Conservation (phyloP, 1,284 basidiomycete genomes). For the Malassezia japonica region DNA sequence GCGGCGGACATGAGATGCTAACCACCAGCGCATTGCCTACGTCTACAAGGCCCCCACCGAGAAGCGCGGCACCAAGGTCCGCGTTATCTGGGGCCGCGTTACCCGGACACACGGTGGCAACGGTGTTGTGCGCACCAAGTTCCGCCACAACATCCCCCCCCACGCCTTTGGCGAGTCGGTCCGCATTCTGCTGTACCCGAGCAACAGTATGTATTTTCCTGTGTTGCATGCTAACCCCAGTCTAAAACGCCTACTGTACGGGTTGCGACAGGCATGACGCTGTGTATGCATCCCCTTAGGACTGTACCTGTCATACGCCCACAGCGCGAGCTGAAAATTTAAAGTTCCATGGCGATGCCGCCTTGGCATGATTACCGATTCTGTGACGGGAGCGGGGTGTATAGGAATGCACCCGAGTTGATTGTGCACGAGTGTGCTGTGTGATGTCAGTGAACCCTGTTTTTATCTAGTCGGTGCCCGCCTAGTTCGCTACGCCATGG, state of each 20-base stretch:
- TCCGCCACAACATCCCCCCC: conserved; percentile 89
- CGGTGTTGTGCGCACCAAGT: conserved; percentile 96
- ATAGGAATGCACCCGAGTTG: too few relatives aligned
- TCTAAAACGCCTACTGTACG: conserved; percentile 7
- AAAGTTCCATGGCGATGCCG: not conserved
- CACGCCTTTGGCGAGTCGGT: conserved; percentile 88
- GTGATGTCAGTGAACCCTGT: conserved; percentile 6
- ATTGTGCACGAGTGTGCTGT: too few relatives aligned
- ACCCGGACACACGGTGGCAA: conserved; percentile 58
- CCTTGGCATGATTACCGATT: not conserved
- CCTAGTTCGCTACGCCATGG: conserved; percentile 1
- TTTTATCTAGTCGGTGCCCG: conserved; percentile 15
- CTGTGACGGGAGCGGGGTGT: too few relatives aligned
- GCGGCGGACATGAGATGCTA: not conserved
- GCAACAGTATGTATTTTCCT: conserved; percentile 22
- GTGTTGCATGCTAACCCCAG: not conserved
- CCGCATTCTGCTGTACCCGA: conserved; percentile 65
- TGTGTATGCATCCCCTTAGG: conserved; percentile 11
- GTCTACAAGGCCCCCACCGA: conserved; percentile 93
- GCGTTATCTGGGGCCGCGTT: conserved; percentile 85
- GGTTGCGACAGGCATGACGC: conserved; percentile 3
- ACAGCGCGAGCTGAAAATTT: conserved; percentile 14
- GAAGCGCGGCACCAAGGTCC: conserved; percentile 80
- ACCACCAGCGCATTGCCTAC: conserved; percentile 76
- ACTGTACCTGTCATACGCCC: conserved; percentile 6